Percentiles rank a stretch among this genome's conserved stretches.
Evolutionary conservation across 2,329 filamentous ascomycete genomes (phyloP).

Genomic region (Fusarium annulatum): DNA sequence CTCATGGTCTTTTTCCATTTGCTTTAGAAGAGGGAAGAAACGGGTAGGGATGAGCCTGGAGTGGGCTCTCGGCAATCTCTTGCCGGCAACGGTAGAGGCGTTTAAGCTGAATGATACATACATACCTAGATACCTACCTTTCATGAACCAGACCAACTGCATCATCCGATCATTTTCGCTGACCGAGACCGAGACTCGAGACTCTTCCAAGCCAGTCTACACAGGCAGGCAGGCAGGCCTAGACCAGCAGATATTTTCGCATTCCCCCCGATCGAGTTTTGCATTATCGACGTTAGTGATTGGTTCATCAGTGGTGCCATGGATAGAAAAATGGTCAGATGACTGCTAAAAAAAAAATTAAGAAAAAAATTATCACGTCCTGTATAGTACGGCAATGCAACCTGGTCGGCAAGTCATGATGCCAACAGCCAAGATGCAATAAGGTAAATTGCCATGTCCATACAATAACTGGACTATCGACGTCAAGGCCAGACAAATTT

Average conservation of each 20-base stretch:
- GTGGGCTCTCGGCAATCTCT: conserved; percentile 39
- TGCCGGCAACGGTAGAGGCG: conserved; percentile 27
- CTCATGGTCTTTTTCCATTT: conserved; percentile 4
- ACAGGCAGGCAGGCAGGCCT: conserved; percentile 1
- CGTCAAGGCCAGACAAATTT: background rate
- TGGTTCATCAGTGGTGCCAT: conserved; percentile 18
- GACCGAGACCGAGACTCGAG: conserved; percentile 24
- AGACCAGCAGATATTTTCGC: conserved; percentile 15
- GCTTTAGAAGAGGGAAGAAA: conserved; percentile 4
- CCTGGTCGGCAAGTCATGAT: background rate
- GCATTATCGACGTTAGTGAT: conserved; percentile 8
- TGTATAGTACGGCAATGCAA: background rate
- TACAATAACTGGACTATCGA: background rate
- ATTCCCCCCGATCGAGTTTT: conserved; percentile 14
- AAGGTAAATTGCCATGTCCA: background rate
- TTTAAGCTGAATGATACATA: background rate
- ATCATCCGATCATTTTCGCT: conserved; percentile 36
- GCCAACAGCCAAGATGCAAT: background rate
- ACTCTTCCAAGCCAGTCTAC: background rate
- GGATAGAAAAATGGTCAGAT: conserved; percentile 6
- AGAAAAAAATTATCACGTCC: background rate
- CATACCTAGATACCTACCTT: background rate
- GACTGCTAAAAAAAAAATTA: background rate
- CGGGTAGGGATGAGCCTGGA: background rate
- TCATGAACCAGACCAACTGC: conserved; percentile 18